Evolutionary conservation across 1,139 yeast genomes (phyloP), one percentile per base, ranked within the genome.

Genomic region (Hyphopichia buzzinii): DNA sequence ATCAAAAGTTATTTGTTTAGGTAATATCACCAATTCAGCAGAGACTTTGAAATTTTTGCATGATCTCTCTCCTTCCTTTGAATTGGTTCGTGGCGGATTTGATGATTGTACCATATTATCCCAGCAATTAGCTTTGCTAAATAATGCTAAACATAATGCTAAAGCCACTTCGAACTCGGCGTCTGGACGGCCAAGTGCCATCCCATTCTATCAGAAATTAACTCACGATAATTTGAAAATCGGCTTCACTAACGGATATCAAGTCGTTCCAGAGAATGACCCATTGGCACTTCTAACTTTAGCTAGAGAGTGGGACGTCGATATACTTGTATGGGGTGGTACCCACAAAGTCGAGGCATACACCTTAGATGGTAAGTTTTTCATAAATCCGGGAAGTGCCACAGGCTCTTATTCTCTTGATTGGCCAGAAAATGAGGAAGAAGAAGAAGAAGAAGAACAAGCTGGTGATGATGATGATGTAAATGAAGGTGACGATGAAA

Each of bases 261-360:
- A 85, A 25, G 71, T 89, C 3, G 82, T 90, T 8, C 98, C 98
- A 1, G 78, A 80, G 43, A 79, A 80, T 31, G 98, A 92, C 52
- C 95, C 97, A 3, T 77, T 90, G 50, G 82, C 95, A 31, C 68
- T 92, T 40, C 70, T 87, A 49, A 78, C 85, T 1, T 74, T 86
- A 41, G 96, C 98, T 0, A 72, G 98, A 42, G 92, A 89, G 60
- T 69, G 90, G 69, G 95, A 90, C 55, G 97, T 87, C 31, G 97
- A 92, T 59, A 76, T 92, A 8, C 68, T 92, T 49, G 71, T 92
- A n/a, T 88, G 95, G 87, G 97, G 97, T n/a, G 96, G 96, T 0
- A 83, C 96, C 2, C 96, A 88, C 57, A 79, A 81, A 44, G 95
- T 88, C 6, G 97, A 92, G 54, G 96, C 97, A 0, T 92, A 88